Percentiles rank a stretch among this genome's conserved stretches.
Conservation (phyloP, 192 early-diverging fungal genomes). For the Entomortierella beljakovae region DNA sequence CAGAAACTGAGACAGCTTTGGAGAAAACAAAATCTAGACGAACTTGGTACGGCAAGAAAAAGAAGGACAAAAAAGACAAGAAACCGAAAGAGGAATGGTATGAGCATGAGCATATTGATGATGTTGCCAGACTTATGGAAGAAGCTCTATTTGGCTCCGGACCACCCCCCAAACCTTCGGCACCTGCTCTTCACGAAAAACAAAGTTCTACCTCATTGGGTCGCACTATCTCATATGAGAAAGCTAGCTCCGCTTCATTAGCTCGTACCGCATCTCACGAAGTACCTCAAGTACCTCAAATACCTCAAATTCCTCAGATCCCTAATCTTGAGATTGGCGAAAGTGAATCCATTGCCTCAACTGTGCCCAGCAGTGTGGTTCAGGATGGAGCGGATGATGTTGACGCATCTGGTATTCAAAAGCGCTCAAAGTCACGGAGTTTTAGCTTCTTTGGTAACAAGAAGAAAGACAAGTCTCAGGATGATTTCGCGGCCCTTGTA, state of each 20-base stretch:
- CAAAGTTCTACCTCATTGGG: neutral
- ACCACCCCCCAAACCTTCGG: neutral
- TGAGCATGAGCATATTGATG: conserved; percentile 14
- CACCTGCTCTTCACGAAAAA: conserved; percentile 1
- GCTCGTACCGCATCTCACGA: neutral
- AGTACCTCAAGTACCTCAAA: neutral
- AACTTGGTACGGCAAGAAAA: conserved; percentile 51
- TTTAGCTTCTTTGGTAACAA: conserved; percentile 44
- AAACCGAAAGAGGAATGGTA: too few species aligned
- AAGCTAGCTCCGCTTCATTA: neutral
- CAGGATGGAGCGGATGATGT: conserved; percentile 1
- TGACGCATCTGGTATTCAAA: conserved; percentile 1
- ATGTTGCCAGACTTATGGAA: conserved; percentile 42
- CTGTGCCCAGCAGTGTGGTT: neutral
- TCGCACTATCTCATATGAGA: neutral
- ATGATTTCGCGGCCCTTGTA: too few species aligned
- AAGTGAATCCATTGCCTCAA: neutral
- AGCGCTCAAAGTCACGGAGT: conserved; percentile 29
- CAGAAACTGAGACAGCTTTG: neutral
- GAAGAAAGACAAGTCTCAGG: too few species aligned
- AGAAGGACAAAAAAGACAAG: conserved; percentile 53
- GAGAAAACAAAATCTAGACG: conserved; percentile 43
- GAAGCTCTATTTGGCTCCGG: conserved; percentile 40
- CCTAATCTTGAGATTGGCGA: neutral
- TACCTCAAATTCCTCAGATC: too few species aligned